phyloP scores from a whole-genome alignment of 2,329 filamentous ascomycete species.

The Ophiostoma quercus region DNA sequence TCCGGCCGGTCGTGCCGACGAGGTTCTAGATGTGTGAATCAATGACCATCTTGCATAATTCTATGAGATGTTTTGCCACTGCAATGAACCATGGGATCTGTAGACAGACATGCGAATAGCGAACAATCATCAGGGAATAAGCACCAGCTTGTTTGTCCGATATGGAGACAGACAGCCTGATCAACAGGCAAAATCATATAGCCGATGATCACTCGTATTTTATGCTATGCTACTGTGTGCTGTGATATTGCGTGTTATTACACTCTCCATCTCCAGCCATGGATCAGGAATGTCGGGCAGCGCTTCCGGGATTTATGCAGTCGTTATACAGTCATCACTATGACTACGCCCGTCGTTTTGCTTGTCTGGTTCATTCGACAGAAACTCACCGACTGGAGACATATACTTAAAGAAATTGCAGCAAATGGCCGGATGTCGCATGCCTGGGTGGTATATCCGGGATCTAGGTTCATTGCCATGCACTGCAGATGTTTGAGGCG shows the following conservation, averaged over 20 bases:
- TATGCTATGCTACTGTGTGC: background rate
- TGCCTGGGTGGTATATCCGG: background rate
- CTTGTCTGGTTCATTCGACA: background rate
- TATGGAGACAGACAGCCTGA: background rate
- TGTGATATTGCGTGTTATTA: background rate
- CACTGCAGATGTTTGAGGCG: background rate
- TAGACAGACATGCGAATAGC: background rate
- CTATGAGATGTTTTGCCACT: background rate
- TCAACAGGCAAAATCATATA: conserved; percentile 4
- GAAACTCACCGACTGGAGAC: background rate
- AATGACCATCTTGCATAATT: background rate
- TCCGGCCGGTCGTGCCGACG: background rate
- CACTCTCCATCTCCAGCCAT: background rate
- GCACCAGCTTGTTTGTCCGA: background rate
- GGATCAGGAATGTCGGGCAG: background rate
- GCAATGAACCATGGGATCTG: background rate
- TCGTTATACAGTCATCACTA: background rate
- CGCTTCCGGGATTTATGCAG: conserved; percentile 4
- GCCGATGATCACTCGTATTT: background rate
- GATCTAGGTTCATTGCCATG: background rate
- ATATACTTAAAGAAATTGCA: background rate
- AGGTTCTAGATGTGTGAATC: background rate
- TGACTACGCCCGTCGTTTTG: background rate
- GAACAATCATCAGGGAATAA: background rate
- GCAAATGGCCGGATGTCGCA: background rate